Conservation (phyloP, 2,329 filamentous ascomycete genomes). For the Tolypocladium inflatum region DNA sequence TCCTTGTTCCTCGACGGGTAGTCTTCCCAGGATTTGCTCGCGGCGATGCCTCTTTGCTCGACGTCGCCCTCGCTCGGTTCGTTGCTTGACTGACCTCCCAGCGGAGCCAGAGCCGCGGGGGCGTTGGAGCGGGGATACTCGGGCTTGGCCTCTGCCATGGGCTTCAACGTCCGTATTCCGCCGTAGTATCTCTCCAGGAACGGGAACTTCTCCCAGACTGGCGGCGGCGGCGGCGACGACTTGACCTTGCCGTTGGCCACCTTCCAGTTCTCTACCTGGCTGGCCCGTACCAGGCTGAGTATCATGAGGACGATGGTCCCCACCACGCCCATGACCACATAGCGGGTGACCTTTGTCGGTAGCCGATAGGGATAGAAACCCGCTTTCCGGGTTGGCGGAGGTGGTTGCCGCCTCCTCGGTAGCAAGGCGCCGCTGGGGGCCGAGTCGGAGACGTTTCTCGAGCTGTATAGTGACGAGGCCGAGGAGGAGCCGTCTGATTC, state of each 20-base stretch:
- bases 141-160: slow-evolving; percentile 56
- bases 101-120: slow-evolving; percentile 17
- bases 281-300: slow-evolving; percentile 62
- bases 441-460: slow-evolving; percentile 41
- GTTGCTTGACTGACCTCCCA: slow-evolving; percentile 7
- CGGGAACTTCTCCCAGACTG: slow-evolving; percentile 73
- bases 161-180: slow-evolving; percentile 64
- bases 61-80: slow-evolving; percentile 2
- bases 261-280: slow-evolving; percentile 57
- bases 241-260: slow-evolving; percentile 42
- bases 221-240: slow-evolving; percentile 47
- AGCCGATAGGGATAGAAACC: slow-evolving; percentile 46
- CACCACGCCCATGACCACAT: slow-evolving; percentile 64
- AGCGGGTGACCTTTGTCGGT: slow-evolving; percentile 66
- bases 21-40: slow-evolving; percentile 24
- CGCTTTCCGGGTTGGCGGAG: slow-evolving; percentile 10
- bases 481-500: slow-evolving; percentile 31
- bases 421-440: slow-evolving; percentile 33
- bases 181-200: slow-evolving; percentile 87
- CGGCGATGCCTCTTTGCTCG: slow-evolving; percentile 12
- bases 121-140: slow-evolving; percentile 71
- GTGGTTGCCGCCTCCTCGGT: slow-evolving; percentile 22
- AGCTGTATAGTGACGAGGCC: slow-evolving; percentile 40
- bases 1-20: slow-evolving; percentile 31
- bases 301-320: slow-evolving; percentile 68